Base-by-base conservation (phyloP, 2,329 filamentous ascomycete species). In the Sporothrix pallida region DNA sequence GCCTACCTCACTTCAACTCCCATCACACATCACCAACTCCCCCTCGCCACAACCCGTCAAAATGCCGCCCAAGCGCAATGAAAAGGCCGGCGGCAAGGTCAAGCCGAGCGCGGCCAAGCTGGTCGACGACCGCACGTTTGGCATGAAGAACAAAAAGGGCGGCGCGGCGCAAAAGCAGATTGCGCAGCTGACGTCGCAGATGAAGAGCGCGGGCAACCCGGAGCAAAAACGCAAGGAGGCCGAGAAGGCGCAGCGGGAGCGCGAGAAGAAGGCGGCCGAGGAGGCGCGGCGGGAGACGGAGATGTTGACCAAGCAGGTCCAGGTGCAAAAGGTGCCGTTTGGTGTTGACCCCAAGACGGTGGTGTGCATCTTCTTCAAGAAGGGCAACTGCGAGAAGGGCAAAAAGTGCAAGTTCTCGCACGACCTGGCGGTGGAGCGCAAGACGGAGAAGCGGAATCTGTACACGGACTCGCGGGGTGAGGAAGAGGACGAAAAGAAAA, bases 81-180 rank as follows among this genome's bases (percentile, higher is more conserved):
- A 88, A 72, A 86, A 89, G 77, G 84, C 79, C 70, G 85, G 79
- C 78, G 86, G 84, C 81, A 90, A 90, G 84, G 50, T 69, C 46
- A 89, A 88, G 84, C 82, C 84, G 73, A 67, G 13, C 26, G 82
- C 85, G 74, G 79, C 84, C 78, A 94, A 94, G 84, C 80, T 86
- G 62, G 93, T 94, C 76, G 94, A 96, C 76, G 96, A 99, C 87
- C 96, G 95, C 86, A 97, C 96, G 68, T 99, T 99, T 87, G 96
- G 96, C 79, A 98, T 99, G 96, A 99, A 99, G 86, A 99, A 99
- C 82, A 99, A 99, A 87, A 99, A 98, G 87, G 96, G 96, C 78
- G 92, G 90, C 73, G 91, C 90, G 71, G 95, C 94, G 72, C 93
- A 98, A 84, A 97, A 91, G 83, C 90, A 95, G 78, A 98, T 99